Base-by-base conservation (phyloP, 2,329 filamentous ascomycete genomes). In the Cercospora zeina region DNA sequence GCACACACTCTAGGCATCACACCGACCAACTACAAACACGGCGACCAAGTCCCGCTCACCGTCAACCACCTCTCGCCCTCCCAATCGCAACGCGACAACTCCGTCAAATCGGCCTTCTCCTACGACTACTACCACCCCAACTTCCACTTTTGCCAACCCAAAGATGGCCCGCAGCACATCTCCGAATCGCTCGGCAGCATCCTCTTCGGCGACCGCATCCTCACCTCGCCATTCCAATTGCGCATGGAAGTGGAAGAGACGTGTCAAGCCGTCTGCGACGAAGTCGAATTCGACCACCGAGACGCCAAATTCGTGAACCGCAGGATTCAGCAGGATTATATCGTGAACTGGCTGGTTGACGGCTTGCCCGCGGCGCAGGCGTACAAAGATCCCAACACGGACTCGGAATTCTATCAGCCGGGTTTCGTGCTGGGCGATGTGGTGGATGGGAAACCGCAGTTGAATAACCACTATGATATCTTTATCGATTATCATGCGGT, bases 391-490 rank as follows among this genome's bases (percentile, higher is more conserved):
- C 83, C 88, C 47, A 83, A 89, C 54, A 92, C 90, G 1, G 83
- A 88, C 34, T 88, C 87, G 13, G 85, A 88, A 54, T 97, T 96
- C 74, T 96, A 96, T 77, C 96, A 87, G 74, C 91, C 93, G 11
- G 95, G 95, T 1, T 99, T 99, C 77, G 83, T 90, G 59, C 82
- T 97, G 58, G 75, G 84, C 21, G 77, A 80, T 53, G 79, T 83
- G 31, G 81, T 83, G 5, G 81, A 84, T 47, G 82, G 79, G 4
- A 75, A 83, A 34, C 81, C 87, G 42, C 76, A 86, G 19, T 77
- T 99, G 74, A 91, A 97, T 81, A 99, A 97, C 76, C 95, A 99
- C 77, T 97, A 96, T 79, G 89, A 97, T 70, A 97, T 99, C 70
- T 77, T 88, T 54, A 85, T 99, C 71, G 93, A 99, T 70, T 97